Base-by-base conservation (phyloP, 1,139 yeast genomes). In the Debaryomycetaceae sp. region DNA sequence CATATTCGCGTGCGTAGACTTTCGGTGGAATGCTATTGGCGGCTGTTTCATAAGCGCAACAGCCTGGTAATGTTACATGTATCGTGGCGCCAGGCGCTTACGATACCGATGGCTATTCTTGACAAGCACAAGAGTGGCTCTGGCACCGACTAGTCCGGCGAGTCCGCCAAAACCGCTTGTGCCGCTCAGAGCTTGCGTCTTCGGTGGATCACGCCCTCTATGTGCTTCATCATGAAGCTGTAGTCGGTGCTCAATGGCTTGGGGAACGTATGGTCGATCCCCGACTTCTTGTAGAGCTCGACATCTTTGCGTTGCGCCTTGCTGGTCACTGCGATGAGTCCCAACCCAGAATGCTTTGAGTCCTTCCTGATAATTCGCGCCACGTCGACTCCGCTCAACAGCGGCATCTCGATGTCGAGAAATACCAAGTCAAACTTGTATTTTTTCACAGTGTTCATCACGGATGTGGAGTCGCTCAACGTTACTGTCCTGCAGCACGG, bases 381-480 rank as follows among this genome's bases (percentile, higher is more conserved):
- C 39, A 74, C 59, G 27, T 73, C 73, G n/a, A 69, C 55, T 4
- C 79, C 79, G 24, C 68, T 58, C n/a, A 74, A 57, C 6, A 56
- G 58, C 3, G 79, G 79, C 79, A 74, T 74, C 50, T 74, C 79
- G 40, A 74, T 74, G 50, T 74, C 79, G 41, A 74, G 56, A 48
- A 74, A 74, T 9, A 71, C 63, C 40, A 65, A 52, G 47, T 72
- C 75, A 47, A 60, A 72, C 22, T 45, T 46, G 40, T 57, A 55
- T 3, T 51, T 42, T 11, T 49, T 44, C 5, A 66, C 49, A 31
- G 57, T 39, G 9, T 56, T 46, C 40, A 60, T 49, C n/a, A 72
- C 70, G 39, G 58, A 54, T 2, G 69, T 59, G 31, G 69, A 62
- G 50, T 72, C 73, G 39, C 59, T 62, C 5, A 69, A 51, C 43